Evolutionary conservation across 192 early-diverging fungal species (phyloP).

Genomic region (Coemansia sp.): DNA sequence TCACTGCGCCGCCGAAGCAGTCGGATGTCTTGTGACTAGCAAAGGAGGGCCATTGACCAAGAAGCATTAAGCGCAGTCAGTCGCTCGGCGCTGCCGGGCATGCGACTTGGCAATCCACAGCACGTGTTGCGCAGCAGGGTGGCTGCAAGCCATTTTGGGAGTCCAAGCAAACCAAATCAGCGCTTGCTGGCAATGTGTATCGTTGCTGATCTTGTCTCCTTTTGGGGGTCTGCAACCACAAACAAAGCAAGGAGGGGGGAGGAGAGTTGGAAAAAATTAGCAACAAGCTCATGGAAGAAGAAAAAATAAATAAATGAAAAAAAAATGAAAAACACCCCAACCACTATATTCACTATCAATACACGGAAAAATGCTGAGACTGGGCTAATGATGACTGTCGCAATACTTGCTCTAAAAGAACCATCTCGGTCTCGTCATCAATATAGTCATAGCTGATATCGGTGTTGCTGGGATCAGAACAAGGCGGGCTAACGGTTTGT

Average conservation of each 20-base stretch:
- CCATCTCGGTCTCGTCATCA: not conserved
- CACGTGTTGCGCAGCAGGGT: slow-evolving; percentile 85
- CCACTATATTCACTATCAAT: too few species aligned
- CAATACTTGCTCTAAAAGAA: not conserved
- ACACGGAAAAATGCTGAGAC: too few species aligned
- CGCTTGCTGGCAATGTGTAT: too few species aligned
- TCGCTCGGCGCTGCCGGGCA: slow-evolving; percentile 26
- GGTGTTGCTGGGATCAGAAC: not conserved
- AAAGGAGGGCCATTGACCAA: slow-evolving; percentile 16
- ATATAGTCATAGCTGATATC: not conserved
- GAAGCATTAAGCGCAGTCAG: too few species aligned
- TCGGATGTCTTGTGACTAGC: too few species aligned
- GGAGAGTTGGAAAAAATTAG: too few species aligned
- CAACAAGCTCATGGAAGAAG: slow-evolving; percentile 67
- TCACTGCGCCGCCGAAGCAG: too few species aligned
- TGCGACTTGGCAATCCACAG: slow-evolving; percentile 74
- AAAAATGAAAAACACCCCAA: too few species aligned
- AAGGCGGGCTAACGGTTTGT: not conserved
- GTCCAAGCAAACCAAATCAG: slow-evolving; percentile 47
- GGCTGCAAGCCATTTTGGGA: slow-evolving; percentile 67
- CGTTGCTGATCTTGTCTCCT: too few species aligned
- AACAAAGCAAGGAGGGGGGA: too few species aligned
- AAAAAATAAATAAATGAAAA: too few species aligned
- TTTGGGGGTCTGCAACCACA: too few species aligned
- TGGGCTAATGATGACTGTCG: not conserved